phyloP scores from a whole-genome alignment of 352 stramenopile genomes.

The Pythium utonaiense region DNA sequence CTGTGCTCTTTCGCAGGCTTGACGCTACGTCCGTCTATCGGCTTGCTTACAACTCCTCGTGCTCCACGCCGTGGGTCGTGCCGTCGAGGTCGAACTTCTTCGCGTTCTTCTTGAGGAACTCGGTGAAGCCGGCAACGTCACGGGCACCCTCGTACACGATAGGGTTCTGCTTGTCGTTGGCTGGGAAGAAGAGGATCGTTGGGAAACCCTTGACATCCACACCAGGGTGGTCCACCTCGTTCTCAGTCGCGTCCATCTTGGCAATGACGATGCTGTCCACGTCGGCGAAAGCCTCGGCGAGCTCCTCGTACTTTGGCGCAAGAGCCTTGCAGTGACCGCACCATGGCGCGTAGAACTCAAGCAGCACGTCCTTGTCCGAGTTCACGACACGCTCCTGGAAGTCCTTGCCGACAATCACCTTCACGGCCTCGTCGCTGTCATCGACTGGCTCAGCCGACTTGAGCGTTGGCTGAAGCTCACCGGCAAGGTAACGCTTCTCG shows the following conservation, averaged over 20 bases:
- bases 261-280: constrained; percentile 92
- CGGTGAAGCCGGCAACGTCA: constrained; percentile 79
- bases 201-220: constrained; percentile 93
- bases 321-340: constrained; percentile 85
- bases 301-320: constrained; percentile 88
- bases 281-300: constrained; percentile 85
- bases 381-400: constrained; percentile 90
- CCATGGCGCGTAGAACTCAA: constrained; percentile 82
- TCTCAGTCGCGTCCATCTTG: constrained; percentile 95
- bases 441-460: constrained; percentile 91
- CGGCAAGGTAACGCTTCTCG: constrained; percentile 79
- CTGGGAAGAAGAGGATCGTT: constrained; percentile 94
- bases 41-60: constrained; percentile 55
- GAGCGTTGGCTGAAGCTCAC: constrained; percentile 85
- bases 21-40: background rate
- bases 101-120: constrained; percentile 88
- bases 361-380: constrained; percentile 82
- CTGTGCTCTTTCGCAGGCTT: background rate
- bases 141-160: constrained; percentile 82
- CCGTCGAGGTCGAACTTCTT: constrained; percentile 78
- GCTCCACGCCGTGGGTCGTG: constrained; percentile 50
- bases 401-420: constrained; percentile 91
- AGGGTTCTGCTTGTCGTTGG: constrained; percentile 84
- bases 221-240: constrained; percentile 91
- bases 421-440: constrained; percentile 86